phyloP scores from a whole-genome alignment of 805 yeast species.

The Zygotorulaspora sp. region DNA sequence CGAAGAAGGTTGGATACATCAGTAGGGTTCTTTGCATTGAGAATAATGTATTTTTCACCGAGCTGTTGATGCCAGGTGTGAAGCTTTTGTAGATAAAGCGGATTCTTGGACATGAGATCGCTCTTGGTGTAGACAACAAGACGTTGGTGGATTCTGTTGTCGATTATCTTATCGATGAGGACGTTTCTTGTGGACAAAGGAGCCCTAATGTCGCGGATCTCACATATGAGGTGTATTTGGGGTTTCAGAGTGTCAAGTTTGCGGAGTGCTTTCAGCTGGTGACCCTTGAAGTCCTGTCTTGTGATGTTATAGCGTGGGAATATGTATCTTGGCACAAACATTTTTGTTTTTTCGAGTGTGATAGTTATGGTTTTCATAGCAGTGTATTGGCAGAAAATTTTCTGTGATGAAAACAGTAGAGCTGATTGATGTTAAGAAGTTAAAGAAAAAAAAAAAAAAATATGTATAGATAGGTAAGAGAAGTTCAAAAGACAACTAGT shows the following conservation, averaged over 20 bases:
- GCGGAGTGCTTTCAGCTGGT: slow-evolving; percentile 75
- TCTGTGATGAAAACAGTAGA: too few species aligned
- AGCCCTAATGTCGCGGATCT: slow-evolving; percentile 84
- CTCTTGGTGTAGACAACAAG: slow-evolving; percentile 68
- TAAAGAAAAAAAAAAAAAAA: not conserved
- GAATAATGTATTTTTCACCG: slow-evolving; percentile 44
- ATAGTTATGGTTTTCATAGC: too few species aligned
- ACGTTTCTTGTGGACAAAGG: slow-evolving; percentile 81
- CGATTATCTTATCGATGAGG: slow-evolving; percentile 62
- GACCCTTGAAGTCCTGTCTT: slow-evolving; percentile 82
- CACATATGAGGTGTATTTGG: slow-evolving; percentile 75
- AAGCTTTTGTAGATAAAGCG: slow-evolving; percentile 28
- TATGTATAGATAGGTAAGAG: too few species aligned
- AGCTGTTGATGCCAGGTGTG: slow-evolving; percentile 44
- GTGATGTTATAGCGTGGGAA: slow-evolving; percentile 72
- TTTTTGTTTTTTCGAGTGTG: too few species aligned
- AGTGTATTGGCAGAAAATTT: too few species aligned
- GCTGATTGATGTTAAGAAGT: too few species aligned
- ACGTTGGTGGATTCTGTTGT: slow-evolving; percentile 38
- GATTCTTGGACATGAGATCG: slow-evolving; percentile 46
- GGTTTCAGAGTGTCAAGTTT: slow-evolving; percentile 65
- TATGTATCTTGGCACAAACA: slow-evolving; percentile 60
- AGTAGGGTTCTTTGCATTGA: slow-evolving; percentile 51
- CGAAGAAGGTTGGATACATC: slow-evolving; percentile 52
- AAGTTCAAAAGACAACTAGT: too few species aligned